A percentile compares a stretch with the other conserved stretches of the same genome.
Evolutionary conservation across 345 rosid genomes (phyloP).

Genomic region (Balakata baccata): DNA sequence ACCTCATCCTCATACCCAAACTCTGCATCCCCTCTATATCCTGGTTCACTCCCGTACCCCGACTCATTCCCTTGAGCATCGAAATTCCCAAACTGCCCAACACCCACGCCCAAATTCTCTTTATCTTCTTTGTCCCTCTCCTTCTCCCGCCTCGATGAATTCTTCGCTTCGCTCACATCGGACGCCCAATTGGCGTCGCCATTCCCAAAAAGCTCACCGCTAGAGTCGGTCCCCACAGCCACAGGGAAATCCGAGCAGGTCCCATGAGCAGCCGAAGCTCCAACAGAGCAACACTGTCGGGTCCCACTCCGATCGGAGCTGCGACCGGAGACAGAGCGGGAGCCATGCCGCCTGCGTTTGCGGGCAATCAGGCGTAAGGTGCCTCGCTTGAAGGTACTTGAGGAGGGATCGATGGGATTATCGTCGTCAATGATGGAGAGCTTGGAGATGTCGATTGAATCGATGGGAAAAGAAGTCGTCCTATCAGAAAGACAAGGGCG

Average conservation of each 20-base stretch:
- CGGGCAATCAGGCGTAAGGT: conserved; percentile 48
- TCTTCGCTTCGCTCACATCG: conserved; percentile 79
- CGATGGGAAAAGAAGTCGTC: conserved; percentile 71
- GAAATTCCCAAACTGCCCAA: conserved; percentile 48
- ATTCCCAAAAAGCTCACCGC: conserved; percentile 83
- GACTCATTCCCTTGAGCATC: conserved; percentile 75
- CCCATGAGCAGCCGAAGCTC: conserved; percentile 72
- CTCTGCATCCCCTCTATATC: conserved; percentile 95
- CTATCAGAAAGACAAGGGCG: conserved; percentile 97
- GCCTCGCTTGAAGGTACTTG: conserved; percentile 33
- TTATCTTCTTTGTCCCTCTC: conserved; percentile 55
- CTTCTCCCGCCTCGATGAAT: conserved; percentile 49
- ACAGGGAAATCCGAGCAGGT: conserved; percentile 89
- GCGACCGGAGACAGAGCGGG: conserved; percentile 84
- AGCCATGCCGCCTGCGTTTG: conserved; percentile 80
- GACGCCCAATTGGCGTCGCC: conserved; percentile 83
- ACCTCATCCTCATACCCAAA: conserved; percentile 90
- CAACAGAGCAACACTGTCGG: conserved; percentile 78
- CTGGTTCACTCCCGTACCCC: conserved; percentile 96
- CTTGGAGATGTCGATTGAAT: conserved; percentile 61
- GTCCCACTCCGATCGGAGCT: conserved; percentile 95
- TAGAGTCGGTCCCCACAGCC: conserved; percentile 88
- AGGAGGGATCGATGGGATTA: conserved; percentile 24
- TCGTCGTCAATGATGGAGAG: conserved; percentile 78
- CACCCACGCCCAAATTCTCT: conserved; percentile 32